A percentile compares a stretch with the other conserved stretches of the same genome.
These are phyloP conservation scores for Metschnikowia cubensis DNA, from an alignment of 805 yeast genomes.

Conservation along the genomic window DNA sequence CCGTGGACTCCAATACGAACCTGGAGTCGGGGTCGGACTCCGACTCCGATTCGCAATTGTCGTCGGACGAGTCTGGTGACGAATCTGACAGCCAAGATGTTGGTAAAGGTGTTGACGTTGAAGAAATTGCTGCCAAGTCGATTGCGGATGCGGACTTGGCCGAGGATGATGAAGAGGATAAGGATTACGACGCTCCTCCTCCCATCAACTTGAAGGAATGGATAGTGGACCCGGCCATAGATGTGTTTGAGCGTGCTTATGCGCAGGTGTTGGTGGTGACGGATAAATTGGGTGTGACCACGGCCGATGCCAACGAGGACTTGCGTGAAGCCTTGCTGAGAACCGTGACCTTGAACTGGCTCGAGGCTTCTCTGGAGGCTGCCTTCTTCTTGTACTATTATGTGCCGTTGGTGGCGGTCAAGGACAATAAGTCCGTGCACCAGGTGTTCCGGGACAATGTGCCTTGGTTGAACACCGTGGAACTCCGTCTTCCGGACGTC, in stretches of 20 bases:
- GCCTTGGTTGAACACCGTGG: slow-evolving; percentile 19
- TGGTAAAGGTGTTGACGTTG: neutral
- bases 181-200: slow-evolving; percentile 35
- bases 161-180: slow-evolving; percentile 34
- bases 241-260: slow-evolving; percentile 23
- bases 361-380: slow-evolving; percentile 30
- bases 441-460: slow-evolving; percentile 33
- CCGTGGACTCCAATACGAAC: slow-evolving; percentile 21
- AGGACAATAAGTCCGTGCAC: slow-evolving; percentile 34
- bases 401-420: slow-evolving; percentile 34
- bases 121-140: neutral
- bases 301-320: slow-evolving; percentile 32
- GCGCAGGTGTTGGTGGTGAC: slow-evolving; percentile 28
- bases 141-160: slow-evolving; percentile 24
- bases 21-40: slow-evolving; percentile 6
- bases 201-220: slow-evolving; percentile 38
- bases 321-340: slow-evolving; percentile 39
- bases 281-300: slow-evolving; percentile 34
- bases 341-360: slow-evolving; percentile 33
- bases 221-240: slow-evolving; percentile 37
- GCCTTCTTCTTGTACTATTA: slow-evolving; percentile 28
- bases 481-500: slow-evolving; percentile 33
- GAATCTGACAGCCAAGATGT: neutral
- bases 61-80: too few relatives aligned
- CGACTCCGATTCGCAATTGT: neutral